Evolutionary conservation across 495 filamentous ascomycete genomes (phyloP).

Genomic region (Talaromyces liani): DNA sequence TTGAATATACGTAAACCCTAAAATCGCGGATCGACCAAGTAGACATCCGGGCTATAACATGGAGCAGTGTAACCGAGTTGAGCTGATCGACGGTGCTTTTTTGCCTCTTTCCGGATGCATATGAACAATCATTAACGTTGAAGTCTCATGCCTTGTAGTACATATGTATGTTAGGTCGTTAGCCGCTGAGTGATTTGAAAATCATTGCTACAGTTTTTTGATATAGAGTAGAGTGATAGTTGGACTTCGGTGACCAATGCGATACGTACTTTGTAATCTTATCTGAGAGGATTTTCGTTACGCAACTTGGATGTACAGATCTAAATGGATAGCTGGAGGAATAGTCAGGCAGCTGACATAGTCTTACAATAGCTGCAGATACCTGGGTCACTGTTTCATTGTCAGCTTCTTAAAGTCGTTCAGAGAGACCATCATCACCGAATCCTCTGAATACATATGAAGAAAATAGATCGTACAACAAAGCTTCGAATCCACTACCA

Average conservation of each 20-base stretch:
- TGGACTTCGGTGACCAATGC: too few relatives aligned
- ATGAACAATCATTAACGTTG: too few relatives aligned
- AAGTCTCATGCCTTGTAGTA: too few relatives aligned
- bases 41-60: not conserved
- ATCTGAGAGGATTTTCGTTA: too few relatives aligned
- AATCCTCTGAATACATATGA: not conserved
- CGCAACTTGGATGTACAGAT: not conserved
- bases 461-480: too few relatives aligned
- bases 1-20: not conserved
- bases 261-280: too few relatives aligned
- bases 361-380: not conserved
- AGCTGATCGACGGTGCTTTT: not conserved
- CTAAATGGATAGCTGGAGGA: not conserved
- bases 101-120: too few relatives aligned
- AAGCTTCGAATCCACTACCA: not conserved
- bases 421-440: not conserved
- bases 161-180: not conserved
- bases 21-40: not conserved
- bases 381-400: not conserved
- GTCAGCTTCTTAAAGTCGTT: not conserved
- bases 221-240: too few relatives aligned
- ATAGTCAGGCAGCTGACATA: not conserved
- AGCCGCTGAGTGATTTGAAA: too few relatives aligned
- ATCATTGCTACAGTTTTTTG: too few relatives aligned
- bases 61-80: not conserved